Evolutionary conservation across 768 basidiomycete genomes (phyloP).

Genomic region (Hericium coralloides): DNA sequence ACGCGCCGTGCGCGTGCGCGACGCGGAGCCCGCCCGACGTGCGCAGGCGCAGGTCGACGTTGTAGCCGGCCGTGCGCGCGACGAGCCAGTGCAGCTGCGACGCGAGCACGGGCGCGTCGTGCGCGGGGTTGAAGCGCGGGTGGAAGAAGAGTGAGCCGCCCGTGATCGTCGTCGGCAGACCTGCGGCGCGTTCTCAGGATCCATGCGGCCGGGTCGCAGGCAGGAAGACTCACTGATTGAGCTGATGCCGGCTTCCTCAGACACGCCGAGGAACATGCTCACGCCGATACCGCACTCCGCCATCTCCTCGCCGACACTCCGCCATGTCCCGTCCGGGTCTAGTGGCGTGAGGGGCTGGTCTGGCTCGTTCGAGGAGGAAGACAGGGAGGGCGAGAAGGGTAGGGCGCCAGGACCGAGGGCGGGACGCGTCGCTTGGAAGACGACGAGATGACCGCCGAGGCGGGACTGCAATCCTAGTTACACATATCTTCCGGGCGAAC

Average conservation of each 20-base stretch:
- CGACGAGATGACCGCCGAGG: slow-evolving; percentile 67
- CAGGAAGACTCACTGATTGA: slow-evolving; percentile 53
- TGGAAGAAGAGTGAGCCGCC: slow-evolving; percentile 92
- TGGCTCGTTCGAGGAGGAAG: neutral
- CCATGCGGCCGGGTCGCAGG: neutral
- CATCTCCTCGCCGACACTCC: slow-evolving; percentile 77
- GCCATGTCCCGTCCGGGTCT: slow-evolving; percentile 65
- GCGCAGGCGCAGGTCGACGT: slow-evolving; percentile 73
- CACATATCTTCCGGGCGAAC: slow-evolving; percentile 5
- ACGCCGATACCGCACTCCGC: slow-evolving; percentile 87
- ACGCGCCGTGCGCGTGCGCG: slow-evolving; percentile 62
- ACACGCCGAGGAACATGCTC: slow-evolving; percentile 79
- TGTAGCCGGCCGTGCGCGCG: slow-evolving; percentile 65
- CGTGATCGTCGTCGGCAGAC: slow-evolving; percentile 57
- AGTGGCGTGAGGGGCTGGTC: neutral
- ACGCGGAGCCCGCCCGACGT: slow-evolving; percentile 70
- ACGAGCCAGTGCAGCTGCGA: slow-evolving; percentile 71
- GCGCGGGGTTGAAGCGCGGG: slow-evolving; percentile 70
- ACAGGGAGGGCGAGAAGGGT: slow-evolving; percentile 2
- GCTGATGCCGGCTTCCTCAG: slow-evolving; percentile 75
- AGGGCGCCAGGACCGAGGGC: slow-evolving; percentile 68
- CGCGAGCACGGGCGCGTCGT: slow-evolving; percentile 57
- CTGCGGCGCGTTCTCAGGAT: slow-evolving; percentile 25
- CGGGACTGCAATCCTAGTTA: slow-evolving; percentile 34
- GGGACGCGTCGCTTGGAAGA: slow-evolving; percentile 65